Base-by-base conservation (phyloP, 2,329 filamentous ascomycete species). In the Fusarium sp. region DNA sequence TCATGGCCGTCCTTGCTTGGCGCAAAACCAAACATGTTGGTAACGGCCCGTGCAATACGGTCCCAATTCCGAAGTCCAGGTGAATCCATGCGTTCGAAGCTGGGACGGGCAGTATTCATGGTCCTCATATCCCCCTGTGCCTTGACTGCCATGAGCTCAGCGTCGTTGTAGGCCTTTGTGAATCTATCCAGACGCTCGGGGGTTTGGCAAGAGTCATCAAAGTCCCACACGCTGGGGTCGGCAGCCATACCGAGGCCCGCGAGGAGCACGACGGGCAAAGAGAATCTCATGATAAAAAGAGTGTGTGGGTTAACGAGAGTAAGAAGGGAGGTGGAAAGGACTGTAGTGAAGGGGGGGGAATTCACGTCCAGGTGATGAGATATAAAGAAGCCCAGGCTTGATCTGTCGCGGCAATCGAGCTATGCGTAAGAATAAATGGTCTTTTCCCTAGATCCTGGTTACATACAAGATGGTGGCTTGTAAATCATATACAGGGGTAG, bases 181-280 rank as follows among this genome's bases (percentile, higher is more conserved):
- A 57, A 44, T 1, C 20, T 49, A 4, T n/a, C 55, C 0, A 30
- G 23, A 0, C 32, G 48, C 14, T 57, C 55, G 1, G 54, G 9
- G 4, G 47, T 53, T 35, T 56, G 47, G 6, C 54, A 56, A 43
- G 54, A 56, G 9, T 56, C 54, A 35, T 56, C 54, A 1, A 52
- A 22, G 8, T 56, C 54, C 54, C 54, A 56, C 0, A 56, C 27
- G 17, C 33, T 56, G 14, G 41, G 32, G 11, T 56, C 47, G 10
- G 37, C 54, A 6, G 54, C 35, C 15, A 43, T 13, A 6, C 47
- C 6, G 3, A 43, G n/a, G n/a, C 54, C 37, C 11, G 47, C 37
- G 8, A 56, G 20, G 37, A 32, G 17, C 8, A 27, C 2, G 6
- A 53, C 17, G 1, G 27, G 47, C 1, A 53, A 33, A 1, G 19